phyloP scores from a whole-genome alignment of 2,329 filamentous ascomycete genomes.

The Fusarium scirpi region DNA sequence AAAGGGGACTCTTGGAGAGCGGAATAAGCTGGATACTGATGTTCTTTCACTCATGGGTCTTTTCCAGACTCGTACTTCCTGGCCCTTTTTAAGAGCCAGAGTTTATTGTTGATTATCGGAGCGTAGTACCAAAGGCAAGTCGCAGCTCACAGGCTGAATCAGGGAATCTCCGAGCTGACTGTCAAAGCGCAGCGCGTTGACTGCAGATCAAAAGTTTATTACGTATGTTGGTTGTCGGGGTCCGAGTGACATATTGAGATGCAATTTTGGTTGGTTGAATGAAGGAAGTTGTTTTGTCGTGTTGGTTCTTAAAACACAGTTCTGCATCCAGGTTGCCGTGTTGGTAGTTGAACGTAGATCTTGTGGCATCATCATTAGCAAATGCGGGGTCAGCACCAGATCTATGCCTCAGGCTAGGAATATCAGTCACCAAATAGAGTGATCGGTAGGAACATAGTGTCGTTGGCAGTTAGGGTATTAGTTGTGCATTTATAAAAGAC shows the following conservation, averaged over 20 bases:
- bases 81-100: not conserved
- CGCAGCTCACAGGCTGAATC: not conserved
- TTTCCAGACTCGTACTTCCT: rapidly evolving
- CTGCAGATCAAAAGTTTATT: not conserved
- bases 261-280: not conserved
- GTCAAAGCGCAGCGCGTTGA: not conserved
- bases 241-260: rapidly evolving
- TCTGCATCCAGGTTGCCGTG: not conserved
- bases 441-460: rapidly evolving
- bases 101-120: not conserved
- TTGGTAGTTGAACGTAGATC: not conserved
- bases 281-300: not conserved
- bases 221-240: not conserved
- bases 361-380: not conserved
- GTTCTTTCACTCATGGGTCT: not conserved
- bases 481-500: not conserved
- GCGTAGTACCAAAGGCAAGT: not conserved
- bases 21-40: not conserved
- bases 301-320: not conserved
- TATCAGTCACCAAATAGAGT: not conserved
- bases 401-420: not conserved
- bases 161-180: not conserved
- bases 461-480: not conserved
- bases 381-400: not conserved
- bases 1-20: not conserved